phyloP scores from a whole-genome alignment of 208 protist genomes.

The Balamuthia mandrillaris region DNA sequence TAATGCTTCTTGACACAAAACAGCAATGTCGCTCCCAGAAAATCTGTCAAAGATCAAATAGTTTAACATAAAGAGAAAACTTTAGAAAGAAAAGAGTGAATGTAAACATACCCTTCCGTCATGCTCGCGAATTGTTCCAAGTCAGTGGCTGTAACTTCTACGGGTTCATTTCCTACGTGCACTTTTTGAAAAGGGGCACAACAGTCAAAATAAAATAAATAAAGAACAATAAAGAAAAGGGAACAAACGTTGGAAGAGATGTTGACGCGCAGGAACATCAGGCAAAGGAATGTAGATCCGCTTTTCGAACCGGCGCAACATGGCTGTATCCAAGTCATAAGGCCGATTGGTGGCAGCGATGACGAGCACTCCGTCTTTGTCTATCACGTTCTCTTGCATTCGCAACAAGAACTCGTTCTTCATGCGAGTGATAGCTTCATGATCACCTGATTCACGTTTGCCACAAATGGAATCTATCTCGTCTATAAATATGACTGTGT shows the following conservation, averaged over 20 bases:
- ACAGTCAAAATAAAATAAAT: not conserved
- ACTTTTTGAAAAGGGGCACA: too few species aligned
- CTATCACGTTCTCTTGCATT: conserved; percentile 71
- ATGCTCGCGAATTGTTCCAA: conserved; percentile 83
- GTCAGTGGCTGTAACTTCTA: conserved; percentile 81
- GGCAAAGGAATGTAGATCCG: conserved; percentile 89
- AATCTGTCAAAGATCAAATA: too few species aligned
- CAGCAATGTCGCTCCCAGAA: conserved; percentile 93
- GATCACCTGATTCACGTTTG: conserved; percentile 81
- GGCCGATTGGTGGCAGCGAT: conserved; percentile 79
- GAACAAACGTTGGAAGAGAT: conserved; percentile 83
- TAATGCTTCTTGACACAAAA: conserved; percentile 91
- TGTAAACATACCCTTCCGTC: too few species aligned
- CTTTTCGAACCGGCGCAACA: conserved; percentile 80
- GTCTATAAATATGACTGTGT: conserved; percentile 99
- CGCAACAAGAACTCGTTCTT: conserved; percentile 99
- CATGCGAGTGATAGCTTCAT: conserved; percentile 87
- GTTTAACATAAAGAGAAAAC: too few species aligned
- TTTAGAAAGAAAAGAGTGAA: too few species aligned
- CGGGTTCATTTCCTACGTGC: conserved; percentile 85
- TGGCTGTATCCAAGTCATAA: conserved; percentile 75
- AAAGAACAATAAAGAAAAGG: not conserved
- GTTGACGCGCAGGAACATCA: conserved; percentile 72
- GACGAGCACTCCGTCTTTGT: conserved; percentile 65
- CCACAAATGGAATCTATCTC: conserved; percentile 97